A percentile compares a stretch with the other conserved stretches of the same genome.
Conservation (phyloP, 345 rosid genomes). For the Excoecaria agallocha region DNA sequence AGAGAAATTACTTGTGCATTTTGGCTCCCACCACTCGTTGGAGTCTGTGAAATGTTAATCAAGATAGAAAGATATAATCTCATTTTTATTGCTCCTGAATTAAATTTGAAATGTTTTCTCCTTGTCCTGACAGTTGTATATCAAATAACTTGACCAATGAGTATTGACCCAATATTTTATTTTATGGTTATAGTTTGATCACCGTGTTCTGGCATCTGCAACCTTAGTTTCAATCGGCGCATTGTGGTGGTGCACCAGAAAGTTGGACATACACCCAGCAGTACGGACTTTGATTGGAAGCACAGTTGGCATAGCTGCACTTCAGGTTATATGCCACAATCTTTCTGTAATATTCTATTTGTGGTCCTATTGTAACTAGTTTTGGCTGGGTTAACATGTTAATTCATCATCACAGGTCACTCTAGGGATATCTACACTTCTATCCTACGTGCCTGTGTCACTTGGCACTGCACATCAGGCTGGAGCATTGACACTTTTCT, state of each 20-base stretch:
- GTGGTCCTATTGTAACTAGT: neutral
- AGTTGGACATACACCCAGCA: constrained; percentile 85
- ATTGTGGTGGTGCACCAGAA: constrained; percentile 76
- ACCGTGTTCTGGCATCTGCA: constrained; percentile 83
- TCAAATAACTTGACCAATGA: neutral
- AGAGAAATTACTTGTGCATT: neutral
- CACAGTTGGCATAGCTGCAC: constrained; percentile 72
- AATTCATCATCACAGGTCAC: constrained; percentile 48
- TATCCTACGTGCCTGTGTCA: constrained; percentile 80
- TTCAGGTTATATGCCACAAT: constrained; percentile 54
- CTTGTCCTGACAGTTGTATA: neutral
- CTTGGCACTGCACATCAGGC: constrained; percentile 86
- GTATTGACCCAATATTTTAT: neutral
- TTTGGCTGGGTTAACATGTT: neutral
- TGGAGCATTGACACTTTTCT: constrained; percentile 76
- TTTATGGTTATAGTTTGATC: constrained; percentile 58
- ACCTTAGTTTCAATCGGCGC: constrained; percentile 52
- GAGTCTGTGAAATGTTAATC: neutral
- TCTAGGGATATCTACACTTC: constrained; percentile 78
- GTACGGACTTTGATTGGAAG: constrained; percentile 64
- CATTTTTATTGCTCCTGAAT: neutral
- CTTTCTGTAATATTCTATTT: neutral
- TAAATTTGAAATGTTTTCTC: neutral
- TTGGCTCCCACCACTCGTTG: neutral
- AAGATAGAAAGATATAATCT: neutral